Evolutionary conservation across 2,329 filamentous ascomycete species (phyloP).

Genomic region (Scytalidium sp.): DNA sequence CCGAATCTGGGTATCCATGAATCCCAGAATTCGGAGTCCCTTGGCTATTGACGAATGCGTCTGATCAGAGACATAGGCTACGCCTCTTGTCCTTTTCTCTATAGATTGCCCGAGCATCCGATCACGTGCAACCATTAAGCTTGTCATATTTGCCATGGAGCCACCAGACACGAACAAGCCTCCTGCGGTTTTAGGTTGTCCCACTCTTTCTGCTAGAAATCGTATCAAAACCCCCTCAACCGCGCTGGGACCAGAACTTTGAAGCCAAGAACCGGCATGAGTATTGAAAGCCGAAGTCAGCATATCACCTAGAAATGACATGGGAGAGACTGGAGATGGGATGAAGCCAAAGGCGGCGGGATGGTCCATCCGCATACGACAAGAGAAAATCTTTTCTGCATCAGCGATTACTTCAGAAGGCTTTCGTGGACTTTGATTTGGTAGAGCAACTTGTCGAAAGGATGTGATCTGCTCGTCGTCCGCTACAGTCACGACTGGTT

Average conservation of each 20-base stretch:
- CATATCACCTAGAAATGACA: slow-evolving; percentile 8
- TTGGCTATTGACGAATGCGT: slow-evolving; percentile 5
- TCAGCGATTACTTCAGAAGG: background rate
- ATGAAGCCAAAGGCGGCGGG: slow-evolving; percentile 5
- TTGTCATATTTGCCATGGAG: slow-evolving; percentile 8
- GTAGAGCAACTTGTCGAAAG: background rate
- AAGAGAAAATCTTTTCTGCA: slow-evolving; percentile 4
- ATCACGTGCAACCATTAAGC: slow-evolving; percentile 4
- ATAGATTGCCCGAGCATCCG: slow-evolving; percentile 1
- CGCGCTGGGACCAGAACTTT: slow-evolving; percentile 5
- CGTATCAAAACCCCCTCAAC: slow-evolving; percentile 4
- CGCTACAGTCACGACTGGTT: background rate
- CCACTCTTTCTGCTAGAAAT: slow-evolving; percentile 1
- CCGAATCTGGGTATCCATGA: slow-evolving; percentile 2
- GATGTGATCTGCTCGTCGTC: background rate
- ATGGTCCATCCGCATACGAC: slow-evolving; percentile 3
- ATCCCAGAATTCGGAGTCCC: slow-evolving; percentile 5
- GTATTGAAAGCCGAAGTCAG: slow-evolving; percentile 2
- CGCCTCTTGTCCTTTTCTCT: background rate
- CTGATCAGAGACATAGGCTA: slow-evolving; percentile 1
- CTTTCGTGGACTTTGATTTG: background rate
- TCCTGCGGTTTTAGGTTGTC: slow-evolving; percentile 2
- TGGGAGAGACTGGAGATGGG: slow-evolving; percentile 1
- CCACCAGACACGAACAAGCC: slow-evolving; percentile 7
- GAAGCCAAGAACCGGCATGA: slow-evolving; percentile 7